A percentile compares a stretch with the other conserved stretches of the same genome.
Conservation (phyloP, 805 yeast genomes). For the Teunomyces barrocoloradensis region DNA sequence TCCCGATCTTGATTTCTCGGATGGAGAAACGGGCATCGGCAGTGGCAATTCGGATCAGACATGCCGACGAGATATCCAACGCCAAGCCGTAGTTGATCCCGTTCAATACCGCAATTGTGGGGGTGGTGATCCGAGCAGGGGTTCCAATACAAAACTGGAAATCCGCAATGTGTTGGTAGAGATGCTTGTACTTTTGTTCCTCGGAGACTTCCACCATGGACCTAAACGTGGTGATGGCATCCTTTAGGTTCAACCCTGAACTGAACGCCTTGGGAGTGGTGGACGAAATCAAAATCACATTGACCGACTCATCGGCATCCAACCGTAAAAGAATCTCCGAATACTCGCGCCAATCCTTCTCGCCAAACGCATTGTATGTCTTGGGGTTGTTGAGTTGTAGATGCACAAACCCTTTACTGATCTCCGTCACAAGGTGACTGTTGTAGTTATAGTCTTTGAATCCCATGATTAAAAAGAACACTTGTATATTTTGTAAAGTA, state of each 20-base stretch:
- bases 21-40: conserved; percentile 54
- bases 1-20: conserved; percentile 69
- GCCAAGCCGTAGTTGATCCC: conserved; percentile 68
- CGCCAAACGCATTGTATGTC: conserved; percentile 56
- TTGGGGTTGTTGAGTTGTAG: conserved; percentile 63
- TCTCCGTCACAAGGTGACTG: conserved; percentile 38
- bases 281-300: conserved; percentile 53
- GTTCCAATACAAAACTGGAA: conserved; percentile 59
- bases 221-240: conserved; percentile 15
- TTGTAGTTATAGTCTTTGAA: conserved; percentile 18
- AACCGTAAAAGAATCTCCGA: conserved; percentile 45
- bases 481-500: background rate
- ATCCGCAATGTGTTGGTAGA: conserved; percentile 42
- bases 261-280: conserved; percentile 57
- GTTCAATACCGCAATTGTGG: conserved; percentile 67
- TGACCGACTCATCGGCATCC: conserved; percentile 43
- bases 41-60: conserved; percentile 56
- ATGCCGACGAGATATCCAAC: conserved; percentile 60
- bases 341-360: conserved; percentile 57
- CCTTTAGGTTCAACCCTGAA: conserved; percentile 63
- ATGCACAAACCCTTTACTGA: conserved; percentile 49
- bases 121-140: conserved; percentile 48
- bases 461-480: conserved; percentile 3
- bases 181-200: conserved; percentile 20
- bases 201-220: conserved; percentile 6